A percentile compares a stretch with the other conserved stretches of the same genome.
These are phyloP conservation scores for Xylariomycetidae sp. DNA, from an alignment of 2,329 filamentous ascomycete genomes.

Conservation along the genomic window DNA sequence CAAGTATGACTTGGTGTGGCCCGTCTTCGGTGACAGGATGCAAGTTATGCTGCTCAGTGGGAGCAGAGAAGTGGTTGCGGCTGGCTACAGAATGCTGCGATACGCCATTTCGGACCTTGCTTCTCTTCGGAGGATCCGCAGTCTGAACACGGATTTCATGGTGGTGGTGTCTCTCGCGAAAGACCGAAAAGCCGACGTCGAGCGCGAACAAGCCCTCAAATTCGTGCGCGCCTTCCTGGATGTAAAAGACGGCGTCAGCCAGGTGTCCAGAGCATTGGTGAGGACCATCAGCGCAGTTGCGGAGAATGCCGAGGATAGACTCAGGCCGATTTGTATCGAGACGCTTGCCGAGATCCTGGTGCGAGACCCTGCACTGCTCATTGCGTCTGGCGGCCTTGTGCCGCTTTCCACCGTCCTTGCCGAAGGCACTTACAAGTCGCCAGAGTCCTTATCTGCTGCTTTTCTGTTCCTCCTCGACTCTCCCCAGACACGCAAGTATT, in stretches of 20 bases:
- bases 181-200: slow-evolving; percentile 92
- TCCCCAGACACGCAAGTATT: slow-evolving; percentile 70
- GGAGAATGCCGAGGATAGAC: slow-evolving; percentile 75
- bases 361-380: slow-evolving; percentile 73
- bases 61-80: slow-evolving; percentile 89
- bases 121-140: slow-evolving; percentile 82
- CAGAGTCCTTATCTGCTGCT: slow-evolving; percentile 80
- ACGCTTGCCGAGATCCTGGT: slow-evolving; percentile 89
- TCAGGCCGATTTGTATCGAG: slow-evolving; percentile 86
- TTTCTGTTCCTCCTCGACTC: slow-evolving; percentile 86
- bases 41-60: slow-evolving; percentile 95
- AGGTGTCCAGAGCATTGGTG: slow-evolving; percentile 81
- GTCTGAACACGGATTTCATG: slow-evolving; percentile 84
- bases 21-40: slow-evolving; percentile 86
- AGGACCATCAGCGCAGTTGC: slow-evolving; percentile 87
- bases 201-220: slow-evolving; percentile 93
- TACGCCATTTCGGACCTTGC: slow-evolving; percentile 90
- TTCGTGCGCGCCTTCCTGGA: slow-evolving; percentile 93
- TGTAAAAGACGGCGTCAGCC: slow-evolving; percentile 83
- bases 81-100: slow-evolving; percentile 86
- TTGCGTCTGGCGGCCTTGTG: slow-evolving; percentile 77
- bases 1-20: slow-evolving; percentile 96
- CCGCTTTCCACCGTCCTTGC: slow-evolving; percentile 87
- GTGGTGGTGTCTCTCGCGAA: slow-evolving; percentile 91
- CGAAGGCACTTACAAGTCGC: slow-evolving; percentile 86